Evolutionary conservation across 805 yeast genomes (phyloP).

Genomic region (Candida jianshihensis): DNA sequence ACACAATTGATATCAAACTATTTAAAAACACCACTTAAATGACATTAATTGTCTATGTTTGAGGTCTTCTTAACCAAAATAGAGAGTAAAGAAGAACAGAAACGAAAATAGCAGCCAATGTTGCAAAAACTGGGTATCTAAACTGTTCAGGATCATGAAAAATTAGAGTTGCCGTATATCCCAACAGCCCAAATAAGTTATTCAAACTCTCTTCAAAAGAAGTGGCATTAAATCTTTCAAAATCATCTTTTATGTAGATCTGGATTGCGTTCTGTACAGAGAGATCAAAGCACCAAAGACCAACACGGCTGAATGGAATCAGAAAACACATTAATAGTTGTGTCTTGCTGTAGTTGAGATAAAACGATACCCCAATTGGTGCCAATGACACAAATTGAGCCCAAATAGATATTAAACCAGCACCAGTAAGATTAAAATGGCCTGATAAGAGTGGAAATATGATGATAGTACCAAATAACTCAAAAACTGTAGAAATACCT

Average conservation of each 20-base stretch:
- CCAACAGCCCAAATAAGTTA: conserved; percentile 23
- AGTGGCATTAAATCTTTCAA: conserved; percentile 26
- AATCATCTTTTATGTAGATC: conserved; percentile 25
- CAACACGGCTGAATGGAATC: conserved; percentile 28
- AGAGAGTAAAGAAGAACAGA: conserved; percentile 3
- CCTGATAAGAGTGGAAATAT: conserved; percentile 23
- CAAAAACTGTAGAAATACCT: conserved; percentile 26
- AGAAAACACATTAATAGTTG: conserved; percentile 19
- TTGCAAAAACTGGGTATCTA: conserved; percentile 21
- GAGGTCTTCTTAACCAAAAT: conserved; percentile 3
- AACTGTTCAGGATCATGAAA: conserved; percentile 25
- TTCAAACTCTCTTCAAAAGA: conserved; percentile 28
- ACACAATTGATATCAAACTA: no score
- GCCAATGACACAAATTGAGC: conserved; percentile 24
- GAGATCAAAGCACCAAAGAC: conserved; percentile 36
- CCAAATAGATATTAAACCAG: conserved; percentile 25
- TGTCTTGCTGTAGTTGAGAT: conserved; percentile 5
- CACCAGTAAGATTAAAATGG: conserved; percentile 22
- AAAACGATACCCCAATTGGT: conserved; percentile 20
- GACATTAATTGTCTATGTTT: not conserved
- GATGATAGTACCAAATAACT: conserved; percentile 26
- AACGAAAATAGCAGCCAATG: conserved; percentile 8
- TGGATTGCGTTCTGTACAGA: conserved; percentile 29
- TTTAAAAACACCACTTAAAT: no score
- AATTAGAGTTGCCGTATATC: conserved; percentile 24